Percentiles rank a stretch among this genome's conserved stretches.
Conservation (phyloP, 805 yeast genomes). For the Sugiyamaella boreocaroliniensis region DNA sequence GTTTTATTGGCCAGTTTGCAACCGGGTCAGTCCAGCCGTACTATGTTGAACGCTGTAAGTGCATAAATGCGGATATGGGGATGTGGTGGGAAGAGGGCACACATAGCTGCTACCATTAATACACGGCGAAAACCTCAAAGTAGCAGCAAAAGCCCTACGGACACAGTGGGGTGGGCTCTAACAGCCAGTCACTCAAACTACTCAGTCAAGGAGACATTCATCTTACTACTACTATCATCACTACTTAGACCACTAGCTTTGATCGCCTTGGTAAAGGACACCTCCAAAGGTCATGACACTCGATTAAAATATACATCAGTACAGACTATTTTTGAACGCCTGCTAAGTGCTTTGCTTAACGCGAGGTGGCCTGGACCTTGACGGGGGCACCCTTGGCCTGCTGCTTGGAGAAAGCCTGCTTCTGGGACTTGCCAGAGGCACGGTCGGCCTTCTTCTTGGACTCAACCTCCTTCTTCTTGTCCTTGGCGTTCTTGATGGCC, state of each 20-base stretch:
- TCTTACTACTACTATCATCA: too few relatives aligned
- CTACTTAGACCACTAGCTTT: too few relatives aligned
- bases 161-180: too few relatives aligned
- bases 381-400: conserved; percentile 97
- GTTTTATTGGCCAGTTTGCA: not conserved
- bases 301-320: conserved; percentile 2
- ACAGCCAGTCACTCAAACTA: too few relatives aligned
- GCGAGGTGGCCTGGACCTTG: conserved; percentile 94
- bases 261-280: too few relatives aligned
- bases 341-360: conserved; percentile 46
- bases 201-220: too few relatives aligned
- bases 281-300: not conserved
- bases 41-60: not conserved
- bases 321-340: not conserved
- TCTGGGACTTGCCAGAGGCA: conserved; percentile 47
- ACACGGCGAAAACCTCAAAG: too few relatives aligned
- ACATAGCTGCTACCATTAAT: too few relatives aligned
- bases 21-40: not conserved
- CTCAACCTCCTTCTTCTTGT: conserved; percentile 71
- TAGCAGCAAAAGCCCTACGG: too few relatives aligned
- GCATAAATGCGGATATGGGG: too few relatives aligned
- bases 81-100: too few relatives aligned
- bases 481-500: conserved; percentile 54
- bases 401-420: conserved; percentile 84
- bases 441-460: conserved; percentile 95